These are phyloP conservation scores for Monilinia fructicola DNA, from an alignment of 2,329 filamentous ascomycete genomes.

Conservation along the genomic window DNA sequence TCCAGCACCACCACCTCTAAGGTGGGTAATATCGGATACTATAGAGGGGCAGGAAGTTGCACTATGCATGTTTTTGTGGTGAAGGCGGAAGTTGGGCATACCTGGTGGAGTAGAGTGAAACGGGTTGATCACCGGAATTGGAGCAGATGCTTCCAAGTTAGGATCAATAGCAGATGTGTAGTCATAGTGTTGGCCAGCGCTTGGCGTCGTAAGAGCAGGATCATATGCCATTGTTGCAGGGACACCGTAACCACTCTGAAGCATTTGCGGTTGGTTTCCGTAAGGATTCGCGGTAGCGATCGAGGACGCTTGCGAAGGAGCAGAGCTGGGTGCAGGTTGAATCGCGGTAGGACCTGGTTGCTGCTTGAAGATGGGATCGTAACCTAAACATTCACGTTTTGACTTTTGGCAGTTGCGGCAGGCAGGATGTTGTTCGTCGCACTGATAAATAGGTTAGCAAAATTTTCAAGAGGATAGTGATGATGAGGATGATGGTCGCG, in stretches of 20 bases:
- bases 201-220: constrained; percentile 42
- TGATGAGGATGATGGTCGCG: constrained; percentile 13
- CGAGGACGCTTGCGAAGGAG: constrained; percentile 34
- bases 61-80: constrained; percentile 40
- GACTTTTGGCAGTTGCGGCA: constrained; percentile 90
- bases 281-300: constrained; percentile 45
- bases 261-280: constrained; percentile 48
- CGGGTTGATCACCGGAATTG: constrained; percentile 33
- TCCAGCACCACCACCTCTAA: constrained; percentile 53
- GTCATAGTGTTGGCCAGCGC: constrained; percentile 52
- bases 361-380: constrained; percentile 83
- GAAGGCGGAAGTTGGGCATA: constrained; percentile 37
- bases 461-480: constrained; percentile 21
- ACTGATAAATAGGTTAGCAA: constrained; percentile 54
- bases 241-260: constrained; percentile 39
- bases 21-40: constrained; percentile 46
- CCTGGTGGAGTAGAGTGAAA: constrained; percentile 34
- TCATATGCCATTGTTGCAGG: constrained; percentile 14
- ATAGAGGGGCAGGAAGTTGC: constrained; percentile 41
- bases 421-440: constrained; percentile 90
- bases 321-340: constrained; percentile 62
- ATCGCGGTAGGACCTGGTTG: constrained; percentile 66
- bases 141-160: constrained; percentile 51
- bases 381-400: constrained; percentile 81
- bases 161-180: constrained; percentile 44